Percentiles rank a stretch among this genome's conserved stretches.
Evolutionary conservation across 495 filamentous ascomycete species (phyloP).

Genomic region (Acidiella bohemica): DNA sequence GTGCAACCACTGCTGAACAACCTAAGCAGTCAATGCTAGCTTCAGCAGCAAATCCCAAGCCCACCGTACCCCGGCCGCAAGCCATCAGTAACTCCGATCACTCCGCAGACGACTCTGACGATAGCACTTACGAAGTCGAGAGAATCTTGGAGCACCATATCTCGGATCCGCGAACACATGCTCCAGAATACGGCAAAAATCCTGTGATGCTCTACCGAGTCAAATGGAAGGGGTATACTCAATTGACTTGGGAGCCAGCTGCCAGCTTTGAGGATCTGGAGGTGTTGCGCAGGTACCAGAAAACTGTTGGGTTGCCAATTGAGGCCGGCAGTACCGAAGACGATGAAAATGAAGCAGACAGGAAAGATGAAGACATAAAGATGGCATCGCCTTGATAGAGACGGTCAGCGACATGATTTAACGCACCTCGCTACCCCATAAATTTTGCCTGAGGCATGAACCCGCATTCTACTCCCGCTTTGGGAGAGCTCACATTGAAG

Average conservation of each 20-base stretch:
- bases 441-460: too few species aligned
- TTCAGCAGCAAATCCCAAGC: too few species aligned
- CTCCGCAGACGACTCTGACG: constrained; percentile 1
- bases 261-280: constrained; percentile 5
- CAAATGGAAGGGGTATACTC: constrained; percentile 15
- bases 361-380: too few species aligned
- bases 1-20: too few species aligned
- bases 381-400: too few species aligned
- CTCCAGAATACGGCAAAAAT: constrained; percentile 5
- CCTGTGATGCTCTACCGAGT: constrained; percentile 18
- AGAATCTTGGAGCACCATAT: constrained; percentile 9
- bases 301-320: constrained; percentile 2
- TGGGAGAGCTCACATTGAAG: too few species aligned
- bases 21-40: too few species aligned
- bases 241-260: constrained; percentile 14
- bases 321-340: background rate
- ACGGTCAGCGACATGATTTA: too few species aligned
- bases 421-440: too few species aligned
- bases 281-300: constrained; percentile 6
- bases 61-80: too few species aligned
- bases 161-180: constrained; percentile 12
- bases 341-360: constrained; percentile 1
- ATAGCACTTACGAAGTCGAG: constrained; percentile 7
- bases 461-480: too few species aligned
- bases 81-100: background rate